Evolutionary conservation across 352 stramenopile genomes (phyloP).

Genomic region (Thalassiosira sp.): DNA sequence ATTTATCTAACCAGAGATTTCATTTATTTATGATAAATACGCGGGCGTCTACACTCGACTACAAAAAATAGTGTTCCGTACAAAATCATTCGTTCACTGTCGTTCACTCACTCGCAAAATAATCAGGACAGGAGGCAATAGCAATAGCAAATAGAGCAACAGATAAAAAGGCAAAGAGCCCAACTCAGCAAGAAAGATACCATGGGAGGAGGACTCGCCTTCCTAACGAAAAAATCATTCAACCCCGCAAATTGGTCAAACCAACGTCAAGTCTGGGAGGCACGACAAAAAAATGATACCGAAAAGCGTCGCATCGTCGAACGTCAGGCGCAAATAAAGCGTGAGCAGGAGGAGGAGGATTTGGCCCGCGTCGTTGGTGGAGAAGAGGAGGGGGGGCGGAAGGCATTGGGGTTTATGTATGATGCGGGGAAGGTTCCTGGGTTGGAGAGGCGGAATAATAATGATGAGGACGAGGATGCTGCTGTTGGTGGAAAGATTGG

Average conservation of each 20-base stretch:
- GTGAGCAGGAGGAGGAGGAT: conserved; percentile 78
- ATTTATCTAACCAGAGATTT: no score
- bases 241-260: conserved; percentile 78
- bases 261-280: conserved; percentile 73
- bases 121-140: no score
- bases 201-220: conserved; percentile 77
- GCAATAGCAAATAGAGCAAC: no score
- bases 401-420: conserved; percentile 77
- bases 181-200: conserved; percentile 11
- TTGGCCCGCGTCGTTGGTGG: conserved; percentile 57
- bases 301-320: conserved; percentile 58
- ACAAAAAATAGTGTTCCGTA: no score
- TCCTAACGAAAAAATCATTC: conserved; percentile 82
- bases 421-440: conserved; percentile 59
- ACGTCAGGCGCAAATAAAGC: conserved; percentile 64
- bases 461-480: conserved; percentile 7
- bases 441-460: conserved; percentile 22
- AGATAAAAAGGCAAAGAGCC: not conserved
- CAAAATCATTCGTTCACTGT: no score
- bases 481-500: not conserved
- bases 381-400: conserved; percentile 55
- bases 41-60: no score
- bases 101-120: no score
- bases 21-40: no score
- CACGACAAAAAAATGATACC: conserved; percentile 58